phyloP scores from a whole-genome alignment of 768 basidiomycete species.

The Lyophyllum semitale region DNA sequence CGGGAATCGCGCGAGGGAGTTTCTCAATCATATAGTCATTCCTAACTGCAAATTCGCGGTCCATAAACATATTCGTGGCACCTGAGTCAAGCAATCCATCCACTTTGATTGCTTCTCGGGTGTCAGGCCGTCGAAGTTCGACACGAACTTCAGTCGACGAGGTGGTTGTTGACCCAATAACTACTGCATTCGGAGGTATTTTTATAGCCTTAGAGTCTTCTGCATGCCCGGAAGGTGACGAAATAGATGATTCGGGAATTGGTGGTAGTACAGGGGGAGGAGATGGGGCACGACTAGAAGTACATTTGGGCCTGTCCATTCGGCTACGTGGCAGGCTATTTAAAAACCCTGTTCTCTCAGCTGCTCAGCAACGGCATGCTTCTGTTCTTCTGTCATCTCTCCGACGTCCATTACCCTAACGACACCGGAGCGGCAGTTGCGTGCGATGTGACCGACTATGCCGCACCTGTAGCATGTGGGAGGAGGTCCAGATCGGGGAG shows the following conservation, averaged over 20 bases:
- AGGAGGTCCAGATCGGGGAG: neutral
- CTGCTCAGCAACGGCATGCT: neutral
- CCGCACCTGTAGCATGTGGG: neutral
- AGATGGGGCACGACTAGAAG: neutral
- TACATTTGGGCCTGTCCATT: neutral
- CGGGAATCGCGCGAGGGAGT: conserved; percentile 14
- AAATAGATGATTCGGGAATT: neutral
- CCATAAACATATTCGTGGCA: neutral
- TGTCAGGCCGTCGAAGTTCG: neutral
- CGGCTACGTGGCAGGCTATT: neutral
- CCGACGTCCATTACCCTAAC: neutral
- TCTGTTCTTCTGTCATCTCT: neutral
- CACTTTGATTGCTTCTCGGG: conserved; percentile 2
- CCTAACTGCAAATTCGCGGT: neutral
- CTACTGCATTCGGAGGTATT: neutral
- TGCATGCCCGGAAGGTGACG: neutral
- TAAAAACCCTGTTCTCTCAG: neutral
- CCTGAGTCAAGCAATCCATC: conserved; percentile 3
- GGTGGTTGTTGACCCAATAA: neutral
- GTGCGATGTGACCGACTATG: neutral
- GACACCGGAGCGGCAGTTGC: neutral
- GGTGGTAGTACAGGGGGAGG: neutral
- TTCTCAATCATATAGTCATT: neutral
- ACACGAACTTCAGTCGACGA: neutral
- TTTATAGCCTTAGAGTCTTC: neutral